A percentile compares a stretch with the other conserved stretches of the same genome.
These are phyloP conservation scores for Chlorella vulgaris DNA, from an alignment of 139 green algal genomes.

Conservation along the genomic window DNA sequence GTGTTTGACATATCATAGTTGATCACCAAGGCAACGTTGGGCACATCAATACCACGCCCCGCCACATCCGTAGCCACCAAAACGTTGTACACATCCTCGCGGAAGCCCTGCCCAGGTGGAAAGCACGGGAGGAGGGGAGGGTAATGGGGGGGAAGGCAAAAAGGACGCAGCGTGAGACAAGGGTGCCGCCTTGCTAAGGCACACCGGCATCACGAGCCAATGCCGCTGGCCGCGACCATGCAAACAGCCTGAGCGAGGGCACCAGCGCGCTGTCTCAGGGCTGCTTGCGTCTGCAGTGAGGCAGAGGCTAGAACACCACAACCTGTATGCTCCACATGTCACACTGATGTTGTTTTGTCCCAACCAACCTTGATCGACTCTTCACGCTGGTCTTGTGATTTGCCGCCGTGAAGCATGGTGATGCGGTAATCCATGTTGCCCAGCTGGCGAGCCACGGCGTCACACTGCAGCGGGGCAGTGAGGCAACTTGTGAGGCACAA, in stretches of 20 bases:
- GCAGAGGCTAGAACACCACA: too few species aligned
- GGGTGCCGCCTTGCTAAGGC: background rate
- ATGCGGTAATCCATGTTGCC: constrained; percentile 71
- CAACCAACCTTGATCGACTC: constrained; percentile 60
- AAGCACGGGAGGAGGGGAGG: background rate
- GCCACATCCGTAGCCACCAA: constrained; percentile 98
- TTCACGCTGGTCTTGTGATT: constrained; percentile 93
- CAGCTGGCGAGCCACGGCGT: constrained; percentile 80
- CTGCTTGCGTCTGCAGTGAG: too few species aligned
- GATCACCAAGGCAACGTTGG: constrained; percentile 86
- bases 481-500: background rate
- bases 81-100: constrained; percentile 88
- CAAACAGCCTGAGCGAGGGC: too few species aligned
- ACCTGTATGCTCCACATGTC: background rate
- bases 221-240: too few species aligned
- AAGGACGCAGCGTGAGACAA: background rate
- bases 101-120: constrained; percentile 74
- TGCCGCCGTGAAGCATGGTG: constrained; percentile 92
- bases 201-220: background rate
- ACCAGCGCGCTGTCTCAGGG: too few species aligned
- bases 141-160: background rate
- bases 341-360: constrained; percentile 65
- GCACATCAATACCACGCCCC: constrained; percentile 96
- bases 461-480: constrained; percentile 64
- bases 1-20: constrained; percentile 98